Evolutionary conservation across 169 alveolate species (phyloP).

Genomic region (Eimeria zaria): DNA sequence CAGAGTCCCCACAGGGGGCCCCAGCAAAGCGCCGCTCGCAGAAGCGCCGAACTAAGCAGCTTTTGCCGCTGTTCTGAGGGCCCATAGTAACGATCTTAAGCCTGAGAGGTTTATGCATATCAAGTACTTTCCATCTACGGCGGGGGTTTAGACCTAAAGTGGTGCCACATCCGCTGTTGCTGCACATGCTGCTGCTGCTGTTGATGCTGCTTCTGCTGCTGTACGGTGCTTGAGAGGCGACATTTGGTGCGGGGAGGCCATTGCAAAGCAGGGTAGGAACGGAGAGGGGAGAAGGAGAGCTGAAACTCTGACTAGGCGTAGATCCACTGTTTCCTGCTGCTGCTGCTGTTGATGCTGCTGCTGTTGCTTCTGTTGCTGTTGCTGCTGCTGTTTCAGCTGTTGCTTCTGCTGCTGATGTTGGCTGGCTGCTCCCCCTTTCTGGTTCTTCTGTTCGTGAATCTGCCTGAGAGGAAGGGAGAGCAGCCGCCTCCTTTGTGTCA

Average conservation of each 20-base stretch:
- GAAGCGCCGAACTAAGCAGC: slow-evolving; percentile 60
- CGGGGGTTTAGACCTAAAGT: neutral
- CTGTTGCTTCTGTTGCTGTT: neutral
- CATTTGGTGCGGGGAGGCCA: neutral
- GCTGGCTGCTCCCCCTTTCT: neutral
- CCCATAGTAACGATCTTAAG: slow-evolving; percentile 46
- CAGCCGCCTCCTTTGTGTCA: neutral
- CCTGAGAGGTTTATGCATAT: slow-evolving; percentile 1
- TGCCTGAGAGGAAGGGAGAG: neutral
- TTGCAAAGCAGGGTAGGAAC: neutral
- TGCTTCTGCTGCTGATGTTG: too few relatives aligned
- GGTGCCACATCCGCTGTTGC: slow-evolving; percentile 19
- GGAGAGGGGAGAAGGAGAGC: neutral
- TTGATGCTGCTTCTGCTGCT: neutral
- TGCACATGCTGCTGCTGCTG: slow-evolving; percentile 41
- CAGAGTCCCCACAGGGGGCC: neutral
- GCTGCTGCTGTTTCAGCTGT: neutral
- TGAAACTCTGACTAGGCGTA: neutral
- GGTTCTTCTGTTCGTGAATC: neutral
- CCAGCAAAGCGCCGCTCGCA: slow-evolving; percentile 69
- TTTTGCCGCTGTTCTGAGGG: slow-evolving; percentile 55
- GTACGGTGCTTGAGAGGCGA: neutral
- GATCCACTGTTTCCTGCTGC: neutral
- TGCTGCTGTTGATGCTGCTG: slow-evolving; percentile 5
- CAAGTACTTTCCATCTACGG: neutral